Conservation (phyloP, 805 yeast genomes). For the Zygosaccharomyces siamensis region DNA sequence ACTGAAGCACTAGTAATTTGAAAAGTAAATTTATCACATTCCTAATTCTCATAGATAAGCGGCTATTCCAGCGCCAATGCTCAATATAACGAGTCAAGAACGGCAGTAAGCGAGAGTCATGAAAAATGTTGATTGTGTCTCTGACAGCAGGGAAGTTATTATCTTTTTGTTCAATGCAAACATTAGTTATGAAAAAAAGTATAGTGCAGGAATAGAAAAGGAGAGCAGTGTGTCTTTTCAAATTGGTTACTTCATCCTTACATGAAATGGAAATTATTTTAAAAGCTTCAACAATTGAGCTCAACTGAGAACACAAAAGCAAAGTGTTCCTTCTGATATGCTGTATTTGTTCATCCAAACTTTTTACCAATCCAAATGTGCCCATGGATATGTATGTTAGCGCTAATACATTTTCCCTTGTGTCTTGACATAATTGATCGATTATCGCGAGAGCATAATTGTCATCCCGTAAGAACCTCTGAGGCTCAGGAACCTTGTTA, state of each 20-base stretch:
- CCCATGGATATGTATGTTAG: slow-evolving; percentile 31
- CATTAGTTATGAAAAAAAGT: slow-evolving; percentile 21
- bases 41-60: slow-evolving; percentile 46
- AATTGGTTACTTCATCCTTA: slow-evolving; percentile 20
- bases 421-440: slow-evolving; percentile 3
- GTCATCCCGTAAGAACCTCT: slow-evolving; percentile 15
- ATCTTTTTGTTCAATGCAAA: slow-evolving; percentile 23
- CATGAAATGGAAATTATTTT: slow-evolving; percentile 23
- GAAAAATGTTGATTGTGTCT: slow-evolving; percentile 13
- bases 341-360: slow-evolving; percentile 16
- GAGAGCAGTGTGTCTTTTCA: slow-evolving; percentile 19
- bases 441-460: slow-evolving; percentile 16
- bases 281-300: slow-evolving; percentile 17
- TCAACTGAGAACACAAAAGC: slow-evolving; percentile 15
- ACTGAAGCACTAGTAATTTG: slow-evolving; percentile 50
- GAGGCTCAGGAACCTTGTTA: slow-evolving; percentile 8
- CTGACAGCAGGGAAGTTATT: slow-evolving; percentile 2
- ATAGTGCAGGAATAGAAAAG: slow-evolving; percentile 28
- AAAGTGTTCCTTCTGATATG: slow-evolving; percentile 23
- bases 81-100: slow-evolving; percentile 50
- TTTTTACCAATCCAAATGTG: slow-evolving; percentile 11
- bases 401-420: slow-evolving; percentile 14
- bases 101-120: slow-evolving; percentile 38
- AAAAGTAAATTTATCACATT: slow-evolving; percentile 50
- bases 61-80: slow-evolving; percentile 58